Conservation (phyloP, 352 stramenopile genomes). For the Halophytophthora polymorphica region DNA sequence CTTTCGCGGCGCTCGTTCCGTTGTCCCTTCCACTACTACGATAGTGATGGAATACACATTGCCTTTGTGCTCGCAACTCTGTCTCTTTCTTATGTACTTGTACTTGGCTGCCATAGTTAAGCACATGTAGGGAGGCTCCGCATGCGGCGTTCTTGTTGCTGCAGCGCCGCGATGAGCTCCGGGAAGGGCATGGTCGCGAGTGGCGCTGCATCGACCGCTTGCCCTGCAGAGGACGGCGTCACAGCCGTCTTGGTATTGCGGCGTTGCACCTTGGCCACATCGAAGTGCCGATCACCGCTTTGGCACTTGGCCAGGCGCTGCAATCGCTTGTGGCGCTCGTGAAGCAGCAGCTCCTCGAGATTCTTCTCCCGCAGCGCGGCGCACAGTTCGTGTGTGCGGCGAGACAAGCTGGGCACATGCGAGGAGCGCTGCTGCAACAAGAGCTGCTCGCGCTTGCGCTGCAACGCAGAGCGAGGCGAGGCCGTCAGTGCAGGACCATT, state of each 20-base stretch:
- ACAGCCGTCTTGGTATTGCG: no score
- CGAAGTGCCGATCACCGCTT: constrained; percentile 5
- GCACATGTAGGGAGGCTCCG: constrained; percentile 2
- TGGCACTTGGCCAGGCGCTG: constrained; percentile 1
- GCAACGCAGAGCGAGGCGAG: not conserved
- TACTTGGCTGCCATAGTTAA: not conserved
- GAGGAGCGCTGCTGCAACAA: constrained; percentile 12
- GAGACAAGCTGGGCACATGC: constrained; percentile 27
- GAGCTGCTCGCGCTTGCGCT: constrained; percentile 6
- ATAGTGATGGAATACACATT: constrained; percentile 36
- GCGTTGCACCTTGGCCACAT: no score
- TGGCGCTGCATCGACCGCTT: not conserved
- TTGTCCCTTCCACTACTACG: constrained; percentile 9
- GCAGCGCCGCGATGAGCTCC: constrained; percentile 5
- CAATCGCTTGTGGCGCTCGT: constrained; percentile 11
- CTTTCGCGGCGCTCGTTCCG: not conserved
- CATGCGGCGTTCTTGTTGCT: constrained; percentile 13
- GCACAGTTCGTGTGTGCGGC: constrained; percentile 25
- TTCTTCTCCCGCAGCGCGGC: constrained; percentile 13
- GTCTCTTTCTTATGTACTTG: constrained; percentile 2
- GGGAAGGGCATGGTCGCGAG: not conserved
- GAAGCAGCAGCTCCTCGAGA: constrained; percentile 7
- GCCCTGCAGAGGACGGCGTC: no score
- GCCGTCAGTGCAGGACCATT: not conserved
- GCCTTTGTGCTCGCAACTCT: constrained; percentile 22